Percentiles rank a stretch among this genome's conserved stretches.
Evolutionary conservation across 352 stramenopile genomes (phyloP).

Genomic region (Hyphochytrium catenoides): DNA sequence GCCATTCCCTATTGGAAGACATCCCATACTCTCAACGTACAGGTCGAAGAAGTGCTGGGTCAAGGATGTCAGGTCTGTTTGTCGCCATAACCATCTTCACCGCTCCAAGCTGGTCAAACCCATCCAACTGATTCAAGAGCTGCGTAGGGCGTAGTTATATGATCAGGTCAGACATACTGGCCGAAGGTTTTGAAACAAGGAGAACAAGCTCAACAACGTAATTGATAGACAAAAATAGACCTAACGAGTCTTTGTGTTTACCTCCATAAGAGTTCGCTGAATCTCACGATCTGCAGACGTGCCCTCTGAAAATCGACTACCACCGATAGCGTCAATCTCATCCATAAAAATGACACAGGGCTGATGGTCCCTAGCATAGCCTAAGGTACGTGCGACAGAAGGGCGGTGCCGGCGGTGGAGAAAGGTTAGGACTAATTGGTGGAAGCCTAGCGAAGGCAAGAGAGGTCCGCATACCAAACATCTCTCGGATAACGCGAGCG

Average conservation of each 20-base stretch:
- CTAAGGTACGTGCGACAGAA: no score
- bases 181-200: no score
- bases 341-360: conserved; percentile 99
- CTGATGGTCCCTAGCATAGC: conserved; percentile 86
- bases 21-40: background rate
- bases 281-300: conserved; percentile 92
- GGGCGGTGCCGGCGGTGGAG: no score
- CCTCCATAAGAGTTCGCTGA: conserved; percentile 97
- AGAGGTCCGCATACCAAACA: no score
- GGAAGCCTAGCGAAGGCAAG: no score
- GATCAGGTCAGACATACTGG: no score
- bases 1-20: no score
- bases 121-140: conserved; percentile 97
- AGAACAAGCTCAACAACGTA: no score
- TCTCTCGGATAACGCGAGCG: conserved; percentile 95
- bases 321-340: conserved; percentile 98
- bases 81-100: conserved; percentile 99
- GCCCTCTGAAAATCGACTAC: conserved; percentile 88
- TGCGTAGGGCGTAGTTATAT: background rate
- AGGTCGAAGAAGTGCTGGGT: conserved; percentile 90
- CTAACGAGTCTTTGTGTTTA: background rate
- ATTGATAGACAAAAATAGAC: background rate
- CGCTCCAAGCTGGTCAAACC: conserved; percentile 92
- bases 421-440: no score
- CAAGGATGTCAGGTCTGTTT: conserved; percentile 96